phyloP scores from a whole-genome alignment of 2,329 filamentous ascomycete species.

The Epichloe bromicola region DNA sequence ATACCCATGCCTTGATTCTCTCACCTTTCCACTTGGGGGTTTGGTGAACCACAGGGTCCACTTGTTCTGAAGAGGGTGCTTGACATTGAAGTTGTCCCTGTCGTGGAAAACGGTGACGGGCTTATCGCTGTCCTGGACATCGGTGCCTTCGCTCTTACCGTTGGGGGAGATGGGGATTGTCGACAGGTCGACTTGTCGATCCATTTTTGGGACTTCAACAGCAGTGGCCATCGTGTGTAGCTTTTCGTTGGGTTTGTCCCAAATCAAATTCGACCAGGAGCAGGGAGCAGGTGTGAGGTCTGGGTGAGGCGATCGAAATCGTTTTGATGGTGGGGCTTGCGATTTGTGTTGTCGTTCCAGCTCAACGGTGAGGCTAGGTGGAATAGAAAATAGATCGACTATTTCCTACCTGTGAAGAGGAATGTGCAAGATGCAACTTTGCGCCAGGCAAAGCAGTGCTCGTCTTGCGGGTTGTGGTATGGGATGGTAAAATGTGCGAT shows the following conservation, averaged over 20 bases:
- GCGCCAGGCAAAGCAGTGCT: constrained; percentile 26
- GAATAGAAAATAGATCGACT: constrained; percentile 13
- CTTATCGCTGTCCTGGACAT: constrained; percentile 41
- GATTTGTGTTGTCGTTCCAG: not conserved
- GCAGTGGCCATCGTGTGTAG: constrained; percentile 22
- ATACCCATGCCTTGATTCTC: not conserved
- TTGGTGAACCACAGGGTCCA: constrained; percentile 99
- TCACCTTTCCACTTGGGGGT: constrained; percentile 86
- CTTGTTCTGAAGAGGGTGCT: constrained; percentile 92
- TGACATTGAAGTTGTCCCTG: constrained; percentile 98
- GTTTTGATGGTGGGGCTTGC: constrained; percentile 3
- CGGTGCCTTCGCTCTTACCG: constrained; percentile 37
- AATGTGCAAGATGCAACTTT: constrained; percentile 17
- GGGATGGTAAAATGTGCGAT: constrained; percentile 6
- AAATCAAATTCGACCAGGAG: constrained; percentile 5
- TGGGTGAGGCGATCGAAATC: constrained; percentile 9
- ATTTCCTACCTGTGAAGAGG: constrained; percentile 13
- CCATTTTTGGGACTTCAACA: constrained; percentile 23
- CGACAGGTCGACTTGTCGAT: constrained; percentile 51
- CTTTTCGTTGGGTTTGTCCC: constrained; percentile 1
- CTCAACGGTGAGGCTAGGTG: constrained; percentile 4
- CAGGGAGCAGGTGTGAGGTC: constrained; percentile 10
- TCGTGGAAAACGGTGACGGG: constrained; percentile 94
- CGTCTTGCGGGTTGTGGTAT: constrained; percentile 6
- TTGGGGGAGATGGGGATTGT: constrained; percentile 55